Evolutionary conservation across 2,329 filamentous ascomycete genomes (phyloP), one percentile per base, ranked within the genome.

Genomic region (Phyllosticta citribraziliensis): DNA sequence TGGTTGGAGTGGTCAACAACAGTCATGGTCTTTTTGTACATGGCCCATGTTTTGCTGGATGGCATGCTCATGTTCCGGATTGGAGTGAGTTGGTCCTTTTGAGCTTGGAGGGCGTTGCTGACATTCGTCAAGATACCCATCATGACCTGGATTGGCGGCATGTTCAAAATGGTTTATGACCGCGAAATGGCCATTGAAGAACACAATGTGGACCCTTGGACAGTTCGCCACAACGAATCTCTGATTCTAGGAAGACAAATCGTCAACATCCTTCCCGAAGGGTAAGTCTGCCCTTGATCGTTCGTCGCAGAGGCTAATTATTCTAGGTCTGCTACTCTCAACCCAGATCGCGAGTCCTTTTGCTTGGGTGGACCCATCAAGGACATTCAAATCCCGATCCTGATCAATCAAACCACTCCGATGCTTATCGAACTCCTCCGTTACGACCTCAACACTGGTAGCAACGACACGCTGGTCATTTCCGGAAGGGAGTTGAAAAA

Each of bases 191-290:
- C 93, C 57, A 88, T 99, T 66, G 94, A 90, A n/a, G 95, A 97
- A 73, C 86, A 88, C 66, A 90, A 87, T 70, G 93, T 99, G 71
- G 96, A 96, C 71, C 85, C 92, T 17, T 88, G 88, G 27, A 87
- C 84, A 64, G 92, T 99, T 65, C 79, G 96, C 64, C 90, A 97
- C 72, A 97, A 97, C 72, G 84, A 90, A 33, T 96, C 92, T 22
- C 82, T 97, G 69, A 97, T 99, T 65, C 83, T 96, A 76, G 94
- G 94, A 70, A 94, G 91, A 73, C 92, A 97, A 76, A 96, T 97
- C 67, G 93, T 99, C 74, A 94, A 99, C 72, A 96, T 99, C 70
- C 79, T 99, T 60, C 94, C 94, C 1, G 94, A 99, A 79, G 95
- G 95, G 79, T 88, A 73, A 66, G 80, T 70, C 40, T 3, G 33